phyloP scores from a whole-genome alignment of 805 yeast species.

The Saturnispora serradocipensis region DNA sequence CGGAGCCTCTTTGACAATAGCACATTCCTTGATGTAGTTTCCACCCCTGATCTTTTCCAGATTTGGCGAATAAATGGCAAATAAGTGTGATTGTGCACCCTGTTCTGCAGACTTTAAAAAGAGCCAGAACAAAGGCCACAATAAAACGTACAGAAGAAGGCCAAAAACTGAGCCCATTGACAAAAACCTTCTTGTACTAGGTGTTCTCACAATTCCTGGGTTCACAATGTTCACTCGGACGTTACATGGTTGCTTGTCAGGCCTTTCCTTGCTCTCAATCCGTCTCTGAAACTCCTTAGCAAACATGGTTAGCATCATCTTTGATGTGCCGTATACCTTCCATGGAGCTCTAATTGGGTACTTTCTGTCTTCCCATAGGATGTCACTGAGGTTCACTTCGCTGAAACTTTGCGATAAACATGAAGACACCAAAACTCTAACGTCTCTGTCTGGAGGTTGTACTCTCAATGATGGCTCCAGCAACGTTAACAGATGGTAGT shows the following conservation, averaged over 20 bases:
- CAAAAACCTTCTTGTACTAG: constrained; percentile 69
- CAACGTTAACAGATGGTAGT: constrained; percentile 70
- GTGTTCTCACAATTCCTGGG: constrained; percentile 88
- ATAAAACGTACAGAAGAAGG: constrained; percentile 50
- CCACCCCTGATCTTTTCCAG: constrained; percentile 56
- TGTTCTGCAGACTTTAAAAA: constrained; percentile 64
- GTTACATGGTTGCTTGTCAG: constrained; percentile 63
- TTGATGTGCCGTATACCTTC: constrained; percentile 74
- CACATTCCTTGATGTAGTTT: constrained; percentile 65
- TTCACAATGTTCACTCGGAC: constrained; percentile 68
- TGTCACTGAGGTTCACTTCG: constrained; percentile 48
- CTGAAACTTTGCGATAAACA: constrained; percentile 77
- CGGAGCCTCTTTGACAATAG: constrained; percentile 37
- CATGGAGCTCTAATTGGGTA: constrained; percentile 62
- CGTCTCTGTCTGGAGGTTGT: constrained; percentile 94
- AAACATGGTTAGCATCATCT: constrained; percentile 64
- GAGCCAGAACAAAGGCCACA: constrained; percentile 79
- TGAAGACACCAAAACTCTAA: constrained; percentile 66
- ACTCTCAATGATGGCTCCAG: constrained; percentile 75
- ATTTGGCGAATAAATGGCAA: constrained; percentile 64
- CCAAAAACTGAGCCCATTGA: constrained; percentile 65
- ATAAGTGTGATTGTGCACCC: constrained; percentile 74
- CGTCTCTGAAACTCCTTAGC: constrained; percentile 72
- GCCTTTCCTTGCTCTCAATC: constrained; percentile 48
- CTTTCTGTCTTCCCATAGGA: constrained; percentile 49